Evolutionary conservation across 805 yeast species (phyloP), one percentile per base, ranked within the genome.

Genomic region (Wickerhamiella dianesei): DNA sequence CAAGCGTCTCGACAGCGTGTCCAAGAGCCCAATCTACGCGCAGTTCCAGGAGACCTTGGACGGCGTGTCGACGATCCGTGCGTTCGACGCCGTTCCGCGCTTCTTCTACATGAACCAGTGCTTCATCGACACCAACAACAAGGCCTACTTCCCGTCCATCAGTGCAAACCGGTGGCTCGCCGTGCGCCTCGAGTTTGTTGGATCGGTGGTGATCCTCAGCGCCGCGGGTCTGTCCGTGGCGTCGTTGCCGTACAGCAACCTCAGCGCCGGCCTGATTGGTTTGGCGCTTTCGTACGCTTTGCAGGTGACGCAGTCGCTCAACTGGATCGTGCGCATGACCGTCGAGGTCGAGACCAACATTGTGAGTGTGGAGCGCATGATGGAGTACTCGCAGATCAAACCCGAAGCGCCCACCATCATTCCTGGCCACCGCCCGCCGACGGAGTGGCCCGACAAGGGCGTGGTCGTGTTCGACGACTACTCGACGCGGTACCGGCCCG

Each of bases 301-400:
- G 52, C 95, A 86, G 64, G 75, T 88, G 50, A 92, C 99, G 0
- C 95, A 87, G 65, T 75, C 95, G 0, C 74, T 92, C 65, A 89
- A 87, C 64, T 89, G 96, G 96, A 86, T 92, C 65, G 97, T 92
- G 25, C 76, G 99, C 67, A 89, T 88, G 97, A 85, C 96, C 0
- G 98, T 92, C 40, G 98, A 92, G 57, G 95, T 92, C 41, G 98
- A 92, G 65, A 87, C 96, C 12, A 89, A 87, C 64, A 88, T 92
- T 67, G 98, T 92, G 36, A 83, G 95, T 17, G 96, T 94, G 41
- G 98, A 89, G 69, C 79, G 98, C 67, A 79, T 89, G 46, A 72
- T 84, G 64, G 98, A 89, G 63, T 89, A 88, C 63, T 76, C 94
- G 35, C 64, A 67, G n/a, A 69, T 92, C 50, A 67, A 68, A 36